A percentile compares a stretch with the other conserved stretches of the same genome.
Evolutionary conservation across 495 filamentous ascomycete species (phyloP).

Genomic region (Penicillium cinerascens): DNA sequence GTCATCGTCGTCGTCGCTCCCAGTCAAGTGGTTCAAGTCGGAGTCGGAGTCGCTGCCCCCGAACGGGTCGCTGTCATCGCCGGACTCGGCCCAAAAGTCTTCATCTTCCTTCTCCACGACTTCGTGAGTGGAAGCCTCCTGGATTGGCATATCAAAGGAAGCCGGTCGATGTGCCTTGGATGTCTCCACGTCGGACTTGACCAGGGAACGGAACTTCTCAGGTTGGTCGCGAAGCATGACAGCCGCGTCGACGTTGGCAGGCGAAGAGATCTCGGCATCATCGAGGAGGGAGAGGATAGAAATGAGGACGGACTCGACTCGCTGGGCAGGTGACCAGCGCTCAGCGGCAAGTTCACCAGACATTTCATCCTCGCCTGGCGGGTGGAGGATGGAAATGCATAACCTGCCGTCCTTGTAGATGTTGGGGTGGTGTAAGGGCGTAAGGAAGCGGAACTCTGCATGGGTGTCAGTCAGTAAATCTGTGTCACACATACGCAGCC

Average conservation of each 20-base stretch:
- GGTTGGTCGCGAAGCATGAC: constrained; percentile 76
- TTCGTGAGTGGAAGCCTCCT: constrained; percentile 57
- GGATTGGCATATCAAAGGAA: constrained; percentile 72
- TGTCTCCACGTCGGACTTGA: constrained; percentile 63
- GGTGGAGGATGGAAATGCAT: constrained; percentile 95
- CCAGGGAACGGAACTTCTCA: constrained; percentile 62
- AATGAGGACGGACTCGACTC: constrained; percentile 89
- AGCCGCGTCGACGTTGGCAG: constrained; percentile 91
- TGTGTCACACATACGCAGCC: neutral
- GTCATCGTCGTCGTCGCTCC: constrained; percentile 54
- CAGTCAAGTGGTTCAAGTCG: constrained; percentile 52
- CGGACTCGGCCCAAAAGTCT: constrained; percentile 81
- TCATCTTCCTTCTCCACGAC: constrained; percentile 76
- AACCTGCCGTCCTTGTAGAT: constrained; percentile 86
- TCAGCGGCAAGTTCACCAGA: constrained; percentile 86
- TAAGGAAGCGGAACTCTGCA: constrained; percentile 74
- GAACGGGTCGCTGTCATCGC: constrained; percentile 73
- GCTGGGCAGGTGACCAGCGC: constrained; percentile 89
- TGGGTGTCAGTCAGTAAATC: neutral
- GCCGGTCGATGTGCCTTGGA: constrained; percentile 77
- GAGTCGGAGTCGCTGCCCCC: constrained; percentile 66
- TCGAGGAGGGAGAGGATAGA: constrained; percentile 92
- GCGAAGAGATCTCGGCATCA: constrained; percentile 86
- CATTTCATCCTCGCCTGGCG: constrained; percentile 85
- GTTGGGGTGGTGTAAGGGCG: constrained; percentile 87